phyloP scores from a whole-genome alignment of 495 filamentous ascomycete genomes.

The Pseudoneurospora amorphoporcata region DNA sequence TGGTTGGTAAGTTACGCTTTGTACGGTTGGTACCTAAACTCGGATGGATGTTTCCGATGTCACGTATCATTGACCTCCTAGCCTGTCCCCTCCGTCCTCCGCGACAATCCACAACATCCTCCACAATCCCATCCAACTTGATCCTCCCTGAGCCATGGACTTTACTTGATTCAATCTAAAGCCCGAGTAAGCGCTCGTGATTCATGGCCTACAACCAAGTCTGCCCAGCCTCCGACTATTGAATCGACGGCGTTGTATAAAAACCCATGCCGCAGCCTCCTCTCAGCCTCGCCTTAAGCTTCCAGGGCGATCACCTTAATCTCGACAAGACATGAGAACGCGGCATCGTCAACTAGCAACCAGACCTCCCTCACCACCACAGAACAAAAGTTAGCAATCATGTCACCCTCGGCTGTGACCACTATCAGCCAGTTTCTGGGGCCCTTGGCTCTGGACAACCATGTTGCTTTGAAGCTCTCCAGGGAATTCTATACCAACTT shows the following conservation, averaged over 20 bases:
- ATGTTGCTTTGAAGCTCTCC: slow-evolving; percentile 48
- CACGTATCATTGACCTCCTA: not conserved
- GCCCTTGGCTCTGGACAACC: slow-evolving; percentile 33
- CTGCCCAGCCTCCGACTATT: not conserved
- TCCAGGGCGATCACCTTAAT: not conserved
- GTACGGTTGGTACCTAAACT: not conserved
- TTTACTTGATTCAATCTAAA: not conserved
- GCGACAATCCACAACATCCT: not conserved
- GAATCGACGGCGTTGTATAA: not conserved
- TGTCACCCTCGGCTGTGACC: slow-evolving; percentile 19
- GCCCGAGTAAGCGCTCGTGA: not conserved
- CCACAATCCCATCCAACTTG: not conserved
- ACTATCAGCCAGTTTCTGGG: slow-evolving; percentile 25
- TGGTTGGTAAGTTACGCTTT: not conserved
- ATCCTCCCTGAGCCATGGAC: not conserved
- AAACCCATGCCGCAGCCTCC: not conserved
- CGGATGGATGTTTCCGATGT: not conserved
- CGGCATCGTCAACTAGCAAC: not conserved
- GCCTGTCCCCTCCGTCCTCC: not conserved
- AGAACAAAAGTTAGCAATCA: slow-evolving; percentile 8
- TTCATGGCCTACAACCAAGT: not conserved
- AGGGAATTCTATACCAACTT: slow-evolving; percentile 52
- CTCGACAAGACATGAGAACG: not conserved
- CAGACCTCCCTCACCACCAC: not conserved
- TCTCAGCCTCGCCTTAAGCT: not conserved